Evolutionary conservation across 257 asterid species (phyloP).

Genomic region (Fraxinus excelsior): DNA sequence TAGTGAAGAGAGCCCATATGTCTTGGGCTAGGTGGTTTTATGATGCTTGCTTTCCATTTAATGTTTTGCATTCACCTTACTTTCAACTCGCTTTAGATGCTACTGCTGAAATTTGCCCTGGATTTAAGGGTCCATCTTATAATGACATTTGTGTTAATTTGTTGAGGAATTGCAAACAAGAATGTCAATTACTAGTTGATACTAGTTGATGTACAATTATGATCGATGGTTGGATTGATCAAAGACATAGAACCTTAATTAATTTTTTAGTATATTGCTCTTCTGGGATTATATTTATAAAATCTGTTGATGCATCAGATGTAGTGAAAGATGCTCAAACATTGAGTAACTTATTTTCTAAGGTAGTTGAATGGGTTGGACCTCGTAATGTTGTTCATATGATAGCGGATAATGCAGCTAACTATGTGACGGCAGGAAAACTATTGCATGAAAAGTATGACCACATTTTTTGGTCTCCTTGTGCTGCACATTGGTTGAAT

Average conservation of each 20-base stretch:
- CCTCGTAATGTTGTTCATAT: too few species aligned
- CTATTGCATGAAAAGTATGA: not conserved
- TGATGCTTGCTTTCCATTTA: conserved; percentile 1
- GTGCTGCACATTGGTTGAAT: not conserved
- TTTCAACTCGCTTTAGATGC: not conserved
- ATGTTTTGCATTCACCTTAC: not conserved
- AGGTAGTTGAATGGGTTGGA: not conserved
- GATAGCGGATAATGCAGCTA: not conserved
- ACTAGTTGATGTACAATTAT: too few species aligned
- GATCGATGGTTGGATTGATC: too few species aligned
- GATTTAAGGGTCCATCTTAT: not conserved
- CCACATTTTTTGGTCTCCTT: not conserved
- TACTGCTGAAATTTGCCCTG: not conserved
- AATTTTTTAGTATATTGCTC: too few species aligned
- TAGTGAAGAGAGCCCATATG: too few species aligned
- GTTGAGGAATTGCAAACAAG: too few species aligned
- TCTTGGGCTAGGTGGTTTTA: not conserved
- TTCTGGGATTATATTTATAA: not conserved
- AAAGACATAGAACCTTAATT: too few species aligned
- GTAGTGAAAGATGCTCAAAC: not conserved
- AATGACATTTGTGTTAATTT: too few species aligned
- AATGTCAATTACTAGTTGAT: too few species aligned
- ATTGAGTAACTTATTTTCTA: not conserved
- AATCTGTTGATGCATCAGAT: not conserved
- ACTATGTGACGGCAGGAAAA: not conserved